phyloP scores from a whole-genome alignment of 2,329 filamentous ascomycete species.

The Aciculosporium take region DNA sequence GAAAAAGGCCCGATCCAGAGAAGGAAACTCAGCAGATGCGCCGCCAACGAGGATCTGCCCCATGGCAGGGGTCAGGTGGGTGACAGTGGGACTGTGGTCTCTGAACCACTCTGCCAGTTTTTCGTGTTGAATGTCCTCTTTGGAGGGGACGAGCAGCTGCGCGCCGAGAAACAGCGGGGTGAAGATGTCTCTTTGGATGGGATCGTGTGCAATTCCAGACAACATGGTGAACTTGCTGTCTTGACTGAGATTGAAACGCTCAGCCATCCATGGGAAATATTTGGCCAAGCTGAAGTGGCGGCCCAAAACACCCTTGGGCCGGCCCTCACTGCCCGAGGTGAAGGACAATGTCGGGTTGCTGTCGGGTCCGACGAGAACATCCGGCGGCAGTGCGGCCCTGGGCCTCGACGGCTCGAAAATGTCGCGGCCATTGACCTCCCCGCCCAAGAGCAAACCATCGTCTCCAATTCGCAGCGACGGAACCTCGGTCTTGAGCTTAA shows the following conservation, averaged over 20 bases:
- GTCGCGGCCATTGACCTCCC: conserved; percentile 50
- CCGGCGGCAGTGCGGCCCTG: conserved; percentile 43
- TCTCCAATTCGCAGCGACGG: conserved; percentile 59
- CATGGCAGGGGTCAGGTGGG: conserved; percentile 91
- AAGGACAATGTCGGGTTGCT: conserved; percentile 63
- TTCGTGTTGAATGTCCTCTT: conserved; percentile 78
- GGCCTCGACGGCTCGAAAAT: conserved; percentile 41
- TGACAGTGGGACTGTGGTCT: conserved; percentile 58
- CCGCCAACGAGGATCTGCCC: conserved; percentile 86
- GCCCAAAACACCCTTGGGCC: conserved; percentile 76
- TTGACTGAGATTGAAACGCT: conserved; percentile 64
- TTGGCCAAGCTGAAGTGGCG: conserved; percentile 74
- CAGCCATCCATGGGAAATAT: conserved; percentile 89
- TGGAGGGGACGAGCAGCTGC: conserved; percentile 61
- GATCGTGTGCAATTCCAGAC: conserved; percentile 69
- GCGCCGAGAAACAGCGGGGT: conserved; percentile 80
- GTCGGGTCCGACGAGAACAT: conserved; percentile 74
- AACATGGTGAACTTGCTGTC: conserved; percentile 64
- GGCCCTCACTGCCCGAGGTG: conserved; percentile 60
- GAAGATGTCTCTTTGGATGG: conserved; percentile 62
- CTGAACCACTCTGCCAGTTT: conserved; percentile 77
- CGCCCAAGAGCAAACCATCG: conserved; percentile 59
- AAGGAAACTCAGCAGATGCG: conserved; percentile 61
- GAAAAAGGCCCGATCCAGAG: conserved; percentile 70
- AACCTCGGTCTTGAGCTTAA: conserved; percentile 58